Percentiles rank a stretch among this genome's conserved stretches.
Evolutionary conservation across 2,329 filamentous ascomycete species (phyloP).

Genomic region (Xylaria sp.): DNA sequence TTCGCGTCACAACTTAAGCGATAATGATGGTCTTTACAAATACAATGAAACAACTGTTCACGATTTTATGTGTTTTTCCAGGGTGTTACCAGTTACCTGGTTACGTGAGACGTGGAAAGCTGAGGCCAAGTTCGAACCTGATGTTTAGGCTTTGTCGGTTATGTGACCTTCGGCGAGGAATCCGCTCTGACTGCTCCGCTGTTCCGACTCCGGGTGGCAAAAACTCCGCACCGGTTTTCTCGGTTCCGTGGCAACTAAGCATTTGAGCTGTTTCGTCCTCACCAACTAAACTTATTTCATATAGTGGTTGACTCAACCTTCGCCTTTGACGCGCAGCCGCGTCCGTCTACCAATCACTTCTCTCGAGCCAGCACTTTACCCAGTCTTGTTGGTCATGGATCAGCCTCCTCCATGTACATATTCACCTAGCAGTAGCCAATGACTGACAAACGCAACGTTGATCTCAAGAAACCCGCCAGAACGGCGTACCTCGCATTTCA

Average conservation of each 20-base stretch:
- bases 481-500: not conserved
- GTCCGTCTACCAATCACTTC: not conserved
- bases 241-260: conserved; percentile 19
- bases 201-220: conserved; percentile 17
- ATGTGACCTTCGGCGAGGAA: conserved; percentile 11
- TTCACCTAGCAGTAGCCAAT: not conserved
- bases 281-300: not conserved
- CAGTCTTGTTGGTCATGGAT: conserved; percentile 11
- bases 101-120: no score
- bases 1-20: not conserved
- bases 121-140: no score
- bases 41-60: not conserved
- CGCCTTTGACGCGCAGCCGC: not conserved
- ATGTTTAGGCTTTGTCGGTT: conserved; percentile 4
- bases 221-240: not conserved
- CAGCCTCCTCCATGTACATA: not conserved
- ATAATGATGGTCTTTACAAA: not conserved
- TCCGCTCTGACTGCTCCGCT: not conserved
- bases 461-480: not conserved
- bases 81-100: no score
- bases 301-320: not conserved
- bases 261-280: not conserved
- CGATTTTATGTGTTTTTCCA: no score
- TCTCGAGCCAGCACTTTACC: not conserved
- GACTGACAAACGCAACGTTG: not conserved